A percentile compares a stretch with the other conserved stretches of the same genome.
Evolutionary conservation across 345 rosid species (phyloP).

Genomic region (Lepidium didymum): DNA sequence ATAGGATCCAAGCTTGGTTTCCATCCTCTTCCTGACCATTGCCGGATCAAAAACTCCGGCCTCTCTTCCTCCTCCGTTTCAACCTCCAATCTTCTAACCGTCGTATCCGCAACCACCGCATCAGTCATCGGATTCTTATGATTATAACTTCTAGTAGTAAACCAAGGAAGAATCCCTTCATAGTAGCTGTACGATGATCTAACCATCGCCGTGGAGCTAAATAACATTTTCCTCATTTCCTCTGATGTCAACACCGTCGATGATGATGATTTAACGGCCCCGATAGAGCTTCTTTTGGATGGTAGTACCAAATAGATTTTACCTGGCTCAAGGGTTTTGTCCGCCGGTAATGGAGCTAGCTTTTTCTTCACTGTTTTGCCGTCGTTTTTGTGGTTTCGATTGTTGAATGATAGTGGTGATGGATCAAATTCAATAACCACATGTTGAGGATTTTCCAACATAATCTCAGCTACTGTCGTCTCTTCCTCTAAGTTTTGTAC

Average conservation of each 20-base stretch:
- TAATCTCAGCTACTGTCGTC: slow-evolving; percentile 68
- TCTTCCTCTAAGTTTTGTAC: slow-evolving; percentile 42
- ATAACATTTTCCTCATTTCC: slow-evolving; percentile 43
- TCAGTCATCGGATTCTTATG: slow-evolving; percentile 20
- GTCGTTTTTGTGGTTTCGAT: neutral
- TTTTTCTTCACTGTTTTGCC: slow-evolving; percentile 25
- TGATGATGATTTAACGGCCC: slow-evolving; percentile 21
- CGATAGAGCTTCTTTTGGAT: slow-evolving; percentile 28
- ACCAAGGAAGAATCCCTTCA: slow-evolving; percentile 46
- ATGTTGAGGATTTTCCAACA: slow-evolving; percentile 69
- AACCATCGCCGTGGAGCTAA: slow-evolving; percentile 41
- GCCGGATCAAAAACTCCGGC: slow-evolving; percentile 51
- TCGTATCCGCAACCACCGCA: slow-evolving; percentile 27
- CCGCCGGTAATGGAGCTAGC: slow-evolving; percentile 66
- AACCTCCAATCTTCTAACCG: slow-evolving; percentile 19
- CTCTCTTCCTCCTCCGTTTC: slow-evolving; percentile 34
- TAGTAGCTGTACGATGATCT: slow-evolving; percentile 30
- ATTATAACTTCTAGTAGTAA: slow-evolving; percentile 21
- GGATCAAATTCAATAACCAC: slow-evolving; percentile 66
- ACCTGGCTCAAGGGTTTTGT: slow-evolving; percentile 44
- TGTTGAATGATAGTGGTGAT: slow-evolving; percentile 19
- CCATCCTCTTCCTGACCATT: slow-evolving; percentile 73
- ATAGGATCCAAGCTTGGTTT: slow-evolving; percentile 77
- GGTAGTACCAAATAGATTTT: slow-evolving; percentile 67
- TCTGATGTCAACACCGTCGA: slow-evolving; percentile 31